phyloP scores from a whole-genome alignment of 306 rosid species.

The Sicyos baderoa region DNA sequence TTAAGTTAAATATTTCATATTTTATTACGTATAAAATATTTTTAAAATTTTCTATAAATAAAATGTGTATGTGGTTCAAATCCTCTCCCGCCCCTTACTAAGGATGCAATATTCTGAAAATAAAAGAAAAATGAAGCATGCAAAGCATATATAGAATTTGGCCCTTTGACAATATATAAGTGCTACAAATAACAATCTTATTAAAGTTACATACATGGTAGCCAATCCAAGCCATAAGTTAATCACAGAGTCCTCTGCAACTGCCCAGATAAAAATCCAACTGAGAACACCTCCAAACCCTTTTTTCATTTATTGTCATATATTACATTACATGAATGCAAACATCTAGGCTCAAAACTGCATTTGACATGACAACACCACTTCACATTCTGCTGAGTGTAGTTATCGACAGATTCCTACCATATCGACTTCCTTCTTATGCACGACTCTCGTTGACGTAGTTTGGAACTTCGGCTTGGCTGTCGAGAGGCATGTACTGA shows the following conservation, averaged over 20 bases:
- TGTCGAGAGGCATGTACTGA: conserved; percentile 97
- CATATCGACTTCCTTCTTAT: conserved; percentile 25
- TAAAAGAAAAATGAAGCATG: neutral
- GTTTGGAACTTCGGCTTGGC: conserved; percentile 80
- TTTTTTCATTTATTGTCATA: conserved; percentile 32
- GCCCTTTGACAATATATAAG: neutral
- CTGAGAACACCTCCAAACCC: conserved; percentile 15
- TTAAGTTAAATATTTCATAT: too few relatives aligned
- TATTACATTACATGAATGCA: conserved; percentile 32
- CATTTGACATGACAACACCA: conserved; percentile 24
- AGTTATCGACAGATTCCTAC: conserved; percentile 15
- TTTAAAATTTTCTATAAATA: too few relatives aligned
- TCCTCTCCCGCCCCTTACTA: too few relatives aligned
- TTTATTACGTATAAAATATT: too few relatives aligned
- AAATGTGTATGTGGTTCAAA: too few relatives aligned
- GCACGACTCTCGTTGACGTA: conserved; percentile 28
- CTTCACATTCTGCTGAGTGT: conserved; percentile 31
- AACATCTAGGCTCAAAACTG: conserved; percentile 29
- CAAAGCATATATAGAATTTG: neutral
- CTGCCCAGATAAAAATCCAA: conserved; percentile 7
- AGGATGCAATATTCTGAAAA: neutral
- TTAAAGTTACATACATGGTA: neutral
- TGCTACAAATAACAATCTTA: conserved; percentile 1
- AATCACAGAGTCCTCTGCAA: conserved; percentile 14
- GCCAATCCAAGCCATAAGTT: conserved; percentile 4